A percentile compares a stretch with the other conserved stretches of the same genome.
phyloP scores from a whole-genome alignment of 108 stramenopile genomes.

The Aurantiochytrium sp. region DNA sequence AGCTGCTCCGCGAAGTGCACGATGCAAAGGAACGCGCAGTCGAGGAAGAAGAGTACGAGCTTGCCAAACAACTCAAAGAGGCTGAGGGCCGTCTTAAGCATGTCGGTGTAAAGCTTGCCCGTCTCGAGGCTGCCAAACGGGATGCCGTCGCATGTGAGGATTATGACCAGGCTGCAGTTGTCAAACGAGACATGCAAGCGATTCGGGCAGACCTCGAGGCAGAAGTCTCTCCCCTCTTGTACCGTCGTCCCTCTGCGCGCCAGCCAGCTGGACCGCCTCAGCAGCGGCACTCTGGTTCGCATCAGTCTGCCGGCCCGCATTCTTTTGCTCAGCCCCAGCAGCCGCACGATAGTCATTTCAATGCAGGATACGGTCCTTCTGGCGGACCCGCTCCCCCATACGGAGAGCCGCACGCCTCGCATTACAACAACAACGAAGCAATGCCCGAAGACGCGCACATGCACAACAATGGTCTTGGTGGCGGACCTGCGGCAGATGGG shows the following conservation, averaged over 20 bases:
- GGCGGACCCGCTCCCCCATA: too few relatives aligned
- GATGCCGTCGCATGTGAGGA: slow-evolving; percentile 34
- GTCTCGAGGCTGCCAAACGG: slow-evolving; percentile 13
- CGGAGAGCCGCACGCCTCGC: too few relatives aligned
- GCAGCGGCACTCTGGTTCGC: too few relatives aligned
- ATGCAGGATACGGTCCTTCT: too few relatives aligned
- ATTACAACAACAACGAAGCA: too few relatives aligned
- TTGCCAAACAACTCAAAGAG: slow-evolving; percentile 50
- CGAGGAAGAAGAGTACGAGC: slow-evolving; percentile 46
- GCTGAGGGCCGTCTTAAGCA: neutral
- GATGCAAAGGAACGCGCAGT: slow-evolving; percentile 46
- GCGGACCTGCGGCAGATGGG: too few relatives aligned
- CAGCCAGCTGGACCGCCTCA: neutral
- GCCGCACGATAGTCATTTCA: neutral
- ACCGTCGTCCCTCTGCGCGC: neutral
- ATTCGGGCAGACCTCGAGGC: slow-evolving; percentile 18
- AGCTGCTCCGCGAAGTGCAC: slow-evolving; percentile 22
- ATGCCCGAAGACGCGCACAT: too few relatives aligned
- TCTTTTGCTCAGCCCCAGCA: neutral
- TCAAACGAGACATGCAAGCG: slow-evolving; percentile 27
- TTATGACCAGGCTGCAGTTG: slow-evolving; percentile 28
- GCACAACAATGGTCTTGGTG: too few relatives aligned
- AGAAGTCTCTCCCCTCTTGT: neutral
- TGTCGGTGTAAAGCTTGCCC: neutral
- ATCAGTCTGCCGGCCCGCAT: too few relatives aligned